Conservation (phyloP, 2,329 filamentous ascomycete genomes). For the Diaporthe amygdali region DNA sequence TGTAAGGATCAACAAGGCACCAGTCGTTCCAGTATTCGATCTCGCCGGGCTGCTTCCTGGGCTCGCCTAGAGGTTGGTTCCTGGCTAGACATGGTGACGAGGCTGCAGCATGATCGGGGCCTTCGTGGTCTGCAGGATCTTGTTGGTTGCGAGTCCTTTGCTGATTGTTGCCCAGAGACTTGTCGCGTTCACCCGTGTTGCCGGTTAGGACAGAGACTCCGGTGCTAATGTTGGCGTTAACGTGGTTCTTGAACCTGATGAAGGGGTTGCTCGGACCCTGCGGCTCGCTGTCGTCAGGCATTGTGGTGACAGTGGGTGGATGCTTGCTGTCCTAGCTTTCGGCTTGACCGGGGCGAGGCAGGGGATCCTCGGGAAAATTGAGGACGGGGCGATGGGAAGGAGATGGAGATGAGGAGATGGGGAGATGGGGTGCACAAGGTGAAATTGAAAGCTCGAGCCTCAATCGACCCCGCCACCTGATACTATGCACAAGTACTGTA, state of each 20-base stretch:
- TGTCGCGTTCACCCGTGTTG: constrained; percentile 16
- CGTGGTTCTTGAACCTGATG: constrained; percentile 45
- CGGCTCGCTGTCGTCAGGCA: constrained; percentile 29
- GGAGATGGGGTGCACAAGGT: background rate
- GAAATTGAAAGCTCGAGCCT: constrained; percentile 9
- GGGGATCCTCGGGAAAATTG: background rate
- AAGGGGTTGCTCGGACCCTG: constrained; percentile 40
- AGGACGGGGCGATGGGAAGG: background rate
- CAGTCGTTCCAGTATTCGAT: constrained; percentile 39
- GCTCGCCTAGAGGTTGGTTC: background rate
- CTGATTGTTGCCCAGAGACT: background rate
- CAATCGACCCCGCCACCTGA: constrained; percentile 9
- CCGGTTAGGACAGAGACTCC: constrained; percentile 36
- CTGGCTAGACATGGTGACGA: background rate
- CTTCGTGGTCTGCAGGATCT: background rate
- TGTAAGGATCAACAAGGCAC: constrained; percentile 47
- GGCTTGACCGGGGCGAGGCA: background rate
- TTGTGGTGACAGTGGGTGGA: constrained; percentile 5
- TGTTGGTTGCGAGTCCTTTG: constrained; percentile 11
- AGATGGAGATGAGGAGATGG: constrained; percentile 3
- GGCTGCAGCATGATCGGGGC: background rate
- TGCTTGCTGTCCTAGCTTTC: background rate
- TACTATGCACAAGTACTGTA: constrained; percentile 1
- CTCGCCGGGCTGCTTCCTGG: background rate
- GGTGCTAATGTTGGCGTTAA: constrained; percentile 43